Conservation (phyloP, 2,329 filamentous ascomycete species). For the Talaromyces amestolkiae region DNA sequence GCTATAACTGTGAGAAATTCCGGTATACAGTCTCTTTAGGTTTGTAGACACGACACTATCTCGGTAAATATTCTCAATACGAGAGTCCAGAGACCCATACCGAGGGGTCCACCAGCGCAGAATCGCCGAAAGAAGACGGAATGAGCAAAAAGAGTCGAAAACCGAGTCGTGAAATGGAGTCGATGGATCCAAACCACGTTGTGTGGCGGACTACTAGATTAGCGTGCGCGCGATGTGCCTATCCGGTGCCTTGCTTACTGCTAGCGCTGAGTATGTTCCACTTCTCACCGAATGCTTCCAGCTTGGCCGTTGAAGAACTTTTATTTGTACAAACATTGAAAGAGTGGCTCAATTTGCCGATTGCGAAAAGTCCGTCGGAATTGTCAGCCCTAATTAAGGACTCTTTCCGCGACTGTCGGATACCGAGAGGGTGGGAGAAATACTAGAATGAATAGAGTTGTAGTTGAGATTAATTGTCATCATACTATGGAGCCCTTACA, state of each 20-base stretch:
- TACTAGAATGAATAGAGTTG: not conserved
- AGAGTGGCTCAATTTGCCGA: not conserved
- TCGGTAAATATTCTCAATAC: not conserved
- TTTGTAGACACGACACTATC: not conserved
- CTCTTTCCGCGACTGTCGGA: not conserved
- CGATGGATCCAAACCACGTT: not conserved
- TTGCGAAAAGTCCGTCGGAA: not conserved
- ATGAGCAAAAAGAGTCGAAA: not conserved
- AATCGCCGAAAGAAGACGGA: not conserved
- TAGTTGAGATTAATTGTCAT: not conserved
- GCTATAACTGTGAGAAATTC: not conserved
- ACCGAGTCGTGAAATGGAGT: not conserved
- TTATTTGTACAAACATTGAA: not conserved
- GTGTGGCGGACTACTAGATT: not conserved
- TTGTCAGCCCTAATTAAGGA: not conserved
- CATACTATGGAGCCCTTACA: no score
- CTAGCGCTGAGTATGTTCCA: not conserved
- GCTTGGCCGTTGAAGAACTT: not conserved
- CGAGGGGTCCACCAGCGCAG: not conserved
- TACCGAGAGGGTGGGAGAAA: not conserved
- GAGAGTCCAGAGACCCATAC: not conserved
- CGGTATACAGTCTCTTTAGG: not conserved
- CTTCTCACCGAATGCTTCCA: not conserved
- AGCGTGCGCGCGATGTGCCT: not conserved
- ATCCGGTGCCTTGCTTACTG: not conserved